Base-by-base conservation (phyloP, 306 rosid species). In the Pyrus communis region DNA sequence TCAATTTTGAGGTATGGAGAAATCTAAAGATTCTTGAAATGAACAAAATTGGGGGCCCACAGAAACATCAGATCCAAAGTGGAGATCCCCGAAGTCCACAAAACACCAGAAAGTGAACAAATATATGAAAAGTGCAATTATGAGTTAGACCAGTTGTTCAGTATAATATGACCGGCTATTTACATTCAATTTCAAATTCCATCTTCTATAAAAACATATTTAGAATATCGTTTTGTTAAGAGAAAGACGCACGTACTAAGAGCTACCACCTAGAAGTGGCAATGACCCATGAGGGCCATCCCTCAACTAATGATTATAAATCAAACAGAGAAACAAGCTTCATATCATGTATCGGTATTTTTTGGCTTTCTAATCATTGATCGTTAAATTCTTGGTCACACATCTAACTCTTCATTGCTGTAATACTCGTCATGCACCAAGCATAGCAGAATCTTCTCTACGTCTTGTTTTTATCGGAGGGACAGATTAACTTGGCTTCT, bases 231-330 rank as follows among this genome's bases (percentile, higher is more conserved):
- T 7, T 49, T 2, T 51, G 21, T 51, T 7, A 51, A 17, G 55
- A 51, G 55, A 51, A 5, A 51, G 21, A 15, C 55, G 1, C 1
- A 0, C 0, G 21, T 18, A 17, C 55, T 2, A 0, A 51, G 21
- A 51, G 1, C 21, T 51, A 51, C 1, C 21, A 15, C 7, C 21
- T 51, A 21, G 55, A 51, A 51, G 21, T 17, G 55, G 55, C 21
- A 51, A 7, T 17, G 55, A 51, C 19, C 55, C 6, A 51, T 51
- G 54, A 49, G 54, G 54, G 19, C 19, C 54, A 49, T 49, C 7
- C 54, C 54, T 4, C 21, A 2, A 49, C 54, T 49, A 49, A 49
- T 49, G 54, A 15, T 49, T 49, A 49, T 49, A 49, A 38, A 38
- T 38, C 42, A 38, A 38, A 38, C 12, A 42, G 12, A 42, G 45